Base-by-base conservation (phyloP, 2,329 filamentous ascomycete species). In the Fusarium austroafricanum region DNA sequence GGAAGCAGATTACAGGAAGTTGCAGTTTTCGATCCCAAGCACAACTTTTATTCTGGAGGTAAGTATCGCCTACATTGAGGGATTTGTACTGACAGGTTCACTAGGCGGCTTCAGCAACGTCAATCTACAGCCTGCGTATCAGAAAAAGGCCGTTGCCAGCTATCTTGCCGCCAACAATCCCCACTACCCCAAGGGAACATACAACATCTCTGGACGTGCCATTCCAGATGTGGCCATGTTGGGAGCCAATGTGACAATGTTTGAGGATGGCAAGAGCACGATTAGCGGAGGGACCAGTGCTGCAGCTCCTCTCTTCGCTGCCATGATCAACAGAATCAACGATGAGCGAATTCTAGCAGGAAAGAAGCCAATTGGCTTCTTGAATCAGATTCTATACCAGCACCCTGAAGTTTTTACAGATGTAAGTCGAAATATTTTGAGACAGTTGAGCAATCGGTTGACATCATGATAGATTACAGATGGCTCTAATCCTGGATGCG, bases 31-130 rank as follows among this genome's bases (percentile, higher is more conserved):
- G 54, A 56, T 23, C 54, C 54, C 8, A 56, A 56, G n/a, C 54
- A 56, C 7, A 43, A 54, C 37, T 56, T 53, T 21, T 56, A 53
- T 29, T 56, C 54, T 10, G 47, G 54, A 29, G 54, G 46, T 56
- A 10, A n/a, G 20, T 33, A 6, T 8, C 1, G 2, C 2, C 12
- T 37, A 6, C 2, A 5, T 15, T 14, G 1, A 10, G 2, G 11
- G 20, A 5, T 10, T n/a, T 10, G 11, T n/a, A n/a, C 45, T 52
- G 1, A 56, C 28, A 3, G 8, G 0, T 11, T 9, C 15, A 15
- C 14, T 3, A 56, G 53, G 54, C 2, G 54, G 54, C 0, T 56
- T 56, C n/a, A 56, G 47, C 0, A 56, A 56, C 18, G 40, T 56
- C 11, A 53, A 42, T 0, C 10, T 37, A 2, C 54, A 42, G n/a